Evolutionary conservation across 371 early-diverging fungal species (phyloP), one percentile per base, ranked within the genome.

Genomic region (Chytridiales sp.): DNA sequence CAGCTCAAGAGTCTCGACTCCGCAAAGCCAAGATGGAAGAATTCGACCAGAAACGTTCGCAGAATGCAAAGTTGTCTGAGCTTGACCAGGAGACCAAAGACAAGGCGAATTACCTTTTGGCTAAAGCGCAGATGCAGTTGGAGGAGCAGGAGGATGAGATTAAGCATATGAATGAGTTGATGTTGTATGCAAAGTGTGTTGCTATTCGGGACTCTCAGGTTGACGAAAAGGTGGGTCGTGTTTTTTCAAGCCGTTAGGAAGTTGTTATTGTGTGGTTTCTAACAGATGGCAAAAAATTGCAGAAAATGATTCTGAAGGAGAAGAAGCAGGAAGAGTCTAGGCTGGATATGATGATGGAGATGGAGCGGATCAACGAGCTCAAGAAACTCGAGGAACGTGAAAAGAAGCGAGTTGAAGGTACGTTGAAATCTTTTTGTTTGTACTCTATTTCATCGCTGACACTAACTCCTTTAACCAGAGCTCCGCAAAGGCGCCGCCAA

Each of bases 61-160:
- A 52, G 22, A 77, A 78, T 39, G 71, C 74, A 30, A 73, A 76
- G 38, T 67, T 77, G n/a, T 68, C 66, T 13, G 68, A 60, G 29
- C 61, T 78, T 9, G 79, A 81, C 36, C 62, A 72, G 26, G 81
- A 78, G 49, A 68, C 79, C 26, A 69, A 74, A 46, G 72, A 79
- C 19, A 64, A 77, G 50, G 67, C 79, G 34, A 75, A 77, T 57
- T 67, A 80, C 59, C 64, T 82, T 15, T 64, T 80, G 8, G 63
- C 76, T n/a, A 80, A 80, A 49, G 79, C 78, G 0, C 78, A 80
- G 48, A 58, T 71, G 61, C 79, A 79, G 59, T 61, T 78, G 2
- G 82, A 82, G 50, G 80, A 82, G 61, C 78, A 82, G 57, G 81
- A 80, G 59, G 82, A 82, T 61, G 82, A 80, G 29, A 80, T 82